Evolutionary conservation across 2,329 filamentous ascomycete species (phyloP), one percentile per base, ranked within the genome.

Genomic region (Clarireedia hainanense): DNA sequence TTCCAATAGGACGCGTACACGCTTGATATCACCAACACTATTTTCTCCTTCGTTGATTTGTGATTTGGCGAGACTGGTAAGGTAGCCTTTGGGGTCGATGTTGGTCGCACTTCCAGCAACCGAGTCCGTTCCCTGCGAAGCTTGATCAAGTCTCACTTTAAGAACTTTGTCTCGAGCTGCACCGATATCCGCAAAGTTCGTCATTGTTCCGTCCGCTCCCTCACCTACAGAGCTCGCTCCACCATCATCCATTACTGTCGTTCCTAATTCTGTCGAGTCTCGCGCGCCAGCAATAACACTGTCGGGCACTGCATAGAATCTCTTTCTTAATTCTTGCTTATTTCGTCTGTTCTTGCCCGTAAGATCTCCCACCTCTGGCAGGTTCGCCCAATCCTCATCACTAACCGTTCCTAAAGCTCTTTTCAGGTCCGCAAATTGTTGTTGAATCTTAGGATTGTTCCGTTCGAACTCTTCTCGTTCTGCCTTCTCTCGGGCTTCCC

Each of bases 111-210:
- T 95, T 39, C 94, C 94, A 9, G 80, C 80, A 5, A 83, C 76
- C 4, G 86, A 82, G 53, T 89, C 84, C 12, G 81, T 85, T 17
- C 78, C 84, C 61, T 86, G 81, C 4, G 89, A 91, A 6, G 91
- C 91, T 68, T 95, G 89, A 65, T 97, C 92, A 43, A 99, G 77
- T 63, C 89, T 85, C n/a, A 95, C 92, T 69, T 96, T 88, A 52
- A 99, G 80, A 42, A 96, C 94, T 72, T 96, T 96, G 75, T 96
- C 90, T 74, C 94, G 85, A 20, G 94, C 95, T 46, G 91, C 91
- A 72, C 95, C 94, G 60, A 99, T 97, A 71, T 96, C 89, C 46
- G 92, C 92, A 69, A 99, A 99, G 69, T 99, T 96, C 10, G 92
- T 99, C 82, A 96, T 94, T 1, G 91, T 95, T 2, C 92, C 91